Evolutionary conservation across 129 eudicot species (phyloP), one percentile per base, ranked within the genome.

Genomic region (Lactuca sativa): DNA sequence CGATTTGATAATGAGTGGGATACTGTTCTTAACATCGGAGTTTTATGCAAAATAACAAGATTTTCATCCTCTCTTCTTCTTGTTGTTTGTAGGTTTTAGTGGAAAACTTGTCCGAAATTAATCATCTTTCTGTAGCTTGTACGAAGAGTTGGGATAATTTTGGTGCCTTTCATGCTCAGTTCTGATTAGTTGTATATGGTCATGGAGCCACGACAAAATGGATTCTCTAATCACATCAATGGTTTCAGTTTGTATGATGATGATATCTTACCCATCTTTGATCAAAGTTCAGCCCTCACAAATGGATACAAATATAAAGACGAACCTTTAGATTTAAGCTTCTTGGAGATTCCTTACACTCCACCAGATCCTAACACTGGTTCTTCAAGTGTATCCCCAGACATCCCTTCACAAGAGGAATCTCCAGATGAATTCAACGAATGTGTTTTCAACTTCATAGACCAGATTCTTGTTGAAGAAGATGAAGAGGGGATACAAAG

Each of bases 391-490:
- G 74, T 74, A 13, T 81, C 90, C 10, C 67, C 82, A 3, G 59
- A 54, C 37, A 44, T 64, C 62, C 77, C 82, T 68, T 74, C 81
- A 3, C 86, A 79, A 32, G 70, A 66, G 17, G 83, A 82, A 57
- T 91, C 96, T 21, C 89, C 92, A 0, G 97, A 91, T 62, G 96
- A 88, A 14, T 79, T 80, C 72, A 77, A 77, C 56, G 97, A 91
- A 56, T 77, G 77, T 37, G 85, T 89, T 67, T 72, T 88, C 8
- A 77, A 83, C 71, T 91, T 67, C 71, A 84, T 91, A 31, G 80
- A 82, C 63, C 92, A 83, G 70, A 83, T 91, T 59, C 83, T 91
- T 17, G 66, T 91, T 72, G 97, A 88, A 83, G 97, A 91, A 78
- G 76, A 83, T 49, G 76, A 83, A 72, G 97, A 91, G 51, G 88